Evolutionary conservation across 768 basidiomycete genomes (phyloP), one percentile per base, ranked within the genome.

Genomic region (Dendrothele bispora): DNA sequence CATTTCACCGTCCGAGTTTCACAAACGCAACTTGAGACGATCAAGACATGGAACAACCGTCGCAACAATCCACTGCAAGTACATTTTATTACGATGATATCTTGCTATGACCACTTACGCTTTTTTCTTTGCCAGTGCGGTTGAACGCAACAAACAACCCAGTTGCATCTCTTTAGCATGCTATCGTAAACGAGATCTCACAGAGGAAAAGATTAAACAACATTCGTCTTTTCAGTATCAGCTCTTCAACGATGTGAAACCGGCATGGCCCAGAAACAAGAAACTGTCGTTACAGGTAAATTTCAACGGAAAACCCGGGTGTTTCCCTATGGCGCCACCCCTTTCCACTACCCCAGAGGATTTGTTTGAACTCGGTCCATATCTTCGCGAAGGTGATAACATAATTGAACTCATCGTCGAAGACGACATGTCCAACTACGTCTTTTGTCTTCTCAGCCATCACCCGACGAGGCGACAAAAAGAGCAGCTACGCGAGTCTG

Each of bases 351-450:
- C 72, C 6, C 65, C 74, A 1, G 71, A 82, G 37, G 70, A 67
- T 49, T 62, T 76, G 15, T 69, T 83, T 18, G 82, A 84, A 51
- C 39, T 84, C 10, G 79, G 79, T 2, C 65, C 67, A 15, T 72
- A 77, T 44, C 50, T 79, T 20, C 55, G 49, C 15, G 30, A 42
- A 0, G 81, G 79, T 17, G 35, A 57, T 7, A 82, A 82, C 52
- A 61, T 45, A 1, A 56, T 83, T 7, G 62, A 70, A 47, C 64
- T 84, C 26, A 55, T 50, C 26, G 80, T 80, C 43, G 58, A 55
- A 25, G 61, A 58, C 17, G 75, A 77, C 54, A 60, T 79, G 61
- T 72, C 74, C 6, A 61, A 66, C 26, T 73, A 77, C 48, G 61
- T 70, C 21, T 66, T 81, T 40, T 64, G 78, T 24, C 61, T 84